Conservation (phyloP, 2,329 filamentous ascomycete species). For the Botrytis aclada region DNA sequence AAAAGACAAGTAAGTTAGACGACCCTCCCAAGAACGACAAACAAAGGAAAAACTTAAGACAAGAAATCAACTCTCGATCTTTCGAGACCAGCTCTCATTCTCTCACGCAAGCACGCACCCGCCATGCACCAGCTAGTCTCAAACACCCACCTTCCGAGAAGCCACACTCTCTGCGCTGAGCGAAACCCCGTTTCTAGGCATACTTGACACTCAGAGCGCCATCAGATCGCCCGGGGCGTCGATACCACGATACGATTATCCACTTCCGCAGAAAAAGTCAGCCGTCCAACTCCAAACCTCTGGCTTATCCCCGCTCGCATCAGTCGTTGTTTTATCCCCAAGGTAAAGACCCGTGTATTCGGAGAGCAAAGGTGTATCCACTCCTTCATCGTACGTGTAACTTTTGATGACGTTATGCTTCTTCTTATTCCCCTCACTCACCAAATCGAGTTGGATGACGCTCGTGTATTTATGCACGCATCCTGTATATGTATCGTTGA, state of each 20-base stretch:
- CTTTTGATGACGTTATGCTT: background rate
- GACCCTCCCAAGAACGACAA: background rate
- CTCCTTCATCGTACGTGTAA: no score
- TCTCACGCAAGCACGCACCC: background rate
- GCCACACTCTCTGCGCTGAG: no score
- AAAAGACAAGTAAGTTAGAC: background rate
- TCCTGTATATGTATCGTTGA: background rate
- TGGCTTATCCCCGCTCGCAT: background rate
- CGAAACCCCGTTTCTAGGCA: background rate
- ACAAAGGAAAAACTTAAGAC: constrained; percentile 2
- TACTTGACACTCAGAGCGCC: background rate
- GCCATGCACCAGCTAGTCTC: background rate
- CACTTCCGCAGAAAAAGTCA: background rate
- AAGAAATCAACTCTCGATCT: constrained; percentile 7
- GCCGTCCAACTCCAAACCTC: background rate
- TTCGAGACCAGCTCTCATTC: background rate
- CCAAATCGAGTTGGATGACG: background rate
- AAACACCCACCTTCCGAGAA: background rate
- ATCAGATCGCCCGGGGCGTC: no score
- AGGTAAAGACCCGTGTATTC: background rate
- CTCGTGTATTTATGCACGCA: background rate
- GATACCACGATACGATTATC: background rate
- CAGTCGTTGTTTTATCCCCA: background rate
- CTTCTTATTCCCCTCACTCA: background rate
- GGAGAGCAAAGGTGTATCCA: no score